Base-by-base conservation (phyloP, 768 basidiomycete genomes). In the Pisolithus microcarpus region DNA sequence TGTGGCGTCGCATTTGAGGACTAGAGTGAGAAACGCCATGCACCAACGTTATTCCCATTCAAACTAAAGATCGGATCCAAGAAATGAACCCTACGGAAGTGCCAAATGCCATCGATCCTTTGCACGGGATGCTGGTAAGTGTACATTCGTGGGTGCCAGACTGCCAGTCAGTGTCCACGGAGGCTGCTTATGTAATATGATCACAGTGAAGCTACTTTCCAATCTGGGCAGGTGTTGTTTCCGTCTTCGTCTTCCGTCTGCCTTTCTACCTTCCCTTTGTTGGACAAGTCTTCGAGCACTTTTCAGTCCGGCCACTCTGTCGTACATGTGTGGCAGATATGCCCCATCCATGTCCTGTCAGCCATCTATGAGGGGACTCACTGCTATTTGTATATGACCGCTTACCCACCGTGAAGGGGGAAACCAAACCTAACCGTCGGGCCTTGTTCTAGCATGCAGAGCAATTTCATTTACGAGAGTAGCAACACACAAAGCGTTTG, bases 191-290 rank as follows among this genome's bases (percentile, higher is more conserved):
- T 38, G 38, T 16, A 38, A 38, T 19, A 26, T 50, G 24, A 43
- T 46, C 42, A 7, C 18, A 48, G 52, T 38, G 19, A 19, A n/a
- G 45, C 34, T 26, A 34, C 26, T n/a, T 24, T n/a, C 40, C 15
- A n/a, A 36, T 34, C 55, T 56, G 34, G 47, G 55, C 16, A 49
- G 26, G 45, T 31, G 49, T 56, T 51, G 52, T 40, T 21, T 40
- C 5, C 34, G 18, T 61, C 45, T 46, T 57, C 34, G 13, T 46
- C 42, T 4, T 36, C 42, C 40, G 54, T 21, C 55, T 53, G 48
- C 50, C 46, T 54, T 34, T 31, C 21, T 11, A 34, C 34, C 13
- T 34, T 34, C 34, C 48, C 45, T 11, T 28, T 11, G 28, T 10
- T 46, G 34, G 34, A 15, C 34, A 34, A 11, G 13, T 34, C 13